Percentiles rank a stretch among this genome's conserved stretches.
Conservation (phyloP, 768 basidiomycete genomes). For the Kwoniella bestiolae region DNA sequence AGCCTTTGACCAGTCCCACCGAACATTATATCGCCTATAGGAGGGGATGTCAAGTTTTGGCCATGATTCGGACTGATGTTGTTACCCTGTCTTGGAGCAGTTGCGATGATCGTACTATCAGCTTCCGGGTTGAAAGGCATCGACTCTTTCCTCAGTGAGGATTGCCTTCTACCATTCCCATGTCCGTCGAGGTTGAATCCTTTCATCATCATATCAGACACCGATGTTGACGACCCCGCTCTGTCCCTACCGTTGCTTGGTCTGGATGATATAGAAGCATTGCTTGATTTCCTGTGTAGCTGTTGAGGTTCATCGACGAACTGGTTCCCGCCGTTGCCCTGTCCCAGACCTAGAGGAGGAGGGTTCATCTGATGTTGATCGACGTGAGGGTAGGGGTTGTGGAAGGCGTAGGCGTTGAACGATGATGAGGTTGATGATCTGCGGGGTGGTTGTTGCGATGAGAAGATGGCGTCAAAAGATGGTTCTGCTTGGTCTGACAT, state of each 20-base stretch:
- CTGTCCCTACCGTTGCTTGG: slow-evolving; percentile 1
- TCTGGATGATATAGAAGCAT: slow-evolving; percentile 20
- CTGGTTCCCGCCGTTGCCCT: background rate
- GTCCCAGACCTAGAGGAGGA: slow-evolving; percentile 6
- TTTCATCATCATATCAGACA: slow-evolving; percentile 13
- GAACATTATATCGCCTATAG: slow-evolving; percentile 38
- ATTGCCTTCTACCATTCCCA: slow-evolving; percentile 12
- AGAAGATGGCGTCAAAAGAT: slow-evolving; percentile 40
- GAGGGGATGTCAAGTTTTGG: slow-evolving; percentile 3
- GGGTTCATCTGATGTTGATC: slow-evolving; percentile 6
- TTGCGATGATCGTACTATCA: slow-evolving; percentile 43
- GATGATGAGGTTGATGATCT: slow-evolving; percentile 25
- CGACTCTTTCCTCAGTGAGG: slow-evolving; percentile 36
- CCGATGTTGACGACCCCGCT: background rate
- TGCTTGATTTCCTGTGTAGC: slow-evolving; percentile 21
- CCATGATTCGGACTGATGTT: background rate
- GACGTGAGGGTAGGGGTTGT: background rate
- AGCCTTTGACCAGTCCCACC: slow-evolving; percentile 9
- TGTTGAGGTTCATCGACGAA: slow-evolving; percentile 39
- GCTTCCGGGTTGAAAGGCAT: slow-evolving; percentile 40
- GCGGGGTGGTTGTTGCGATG: slow-evolving; percentile 29
- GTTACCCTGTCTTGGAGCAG: slow-evolving; percentile 28
- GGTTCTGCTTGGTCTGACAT: slow-evolving; percentile 26
- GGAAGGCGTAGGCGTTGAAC: slow-evolving; percentile 21
- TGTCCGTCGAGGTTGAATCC: slow-evolving; percentile 11